Base-by-base conservation (phyloP, 1,139 yeast genomes). In the Hanseniaspora sp. region DNA sequence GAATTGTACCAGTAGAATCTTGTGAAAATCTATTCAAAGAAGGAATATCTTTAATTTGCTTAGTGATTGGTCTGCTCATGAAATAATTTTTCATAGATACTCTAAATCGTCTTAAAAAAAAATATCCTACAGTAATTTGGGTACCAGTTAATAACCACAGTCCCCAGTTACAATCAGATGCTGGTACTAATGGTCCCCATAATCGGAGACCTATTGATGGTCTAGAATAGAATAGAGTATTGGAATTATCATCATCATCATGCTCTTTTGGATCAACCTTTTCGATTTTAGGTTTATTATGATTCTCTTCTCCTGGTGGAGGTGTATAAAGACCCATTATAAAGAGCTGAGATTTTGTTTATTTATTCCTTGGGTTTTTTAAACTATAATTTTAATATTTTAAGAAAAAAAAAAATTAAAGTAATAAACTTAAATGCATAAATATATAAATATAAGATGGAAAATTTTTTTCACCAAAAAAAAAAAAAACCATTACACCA, bases 131-230 rank as follows among this genome's bases (percentile, higher is more conserved):
- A 1, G 68, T 60, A 17, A 78, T 65, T 59, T 80, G 86, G 2
- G 74, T 58, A 0, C 74, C 75, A 5, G 79, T 71, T 56, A 79
- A 63, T 1, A 74, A 59, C 62, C 71, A 74, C 1, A 80, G 63
- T 0, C 81, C 83, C 6, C 72, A 68, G 33, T 69, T 62, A 61
- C 78, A 76, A 59, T 80, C 85, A 1, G 83, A 71, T 0, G 84
- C 81, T 1, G 86, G 86, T 1, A 78, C 81, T 42, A 80, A 63
- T 0, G 85, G 84, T 1, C 84, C 83, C 79, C 82, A 78, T 42
- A 78, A 63, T 59, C 68, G 69, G 47, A 80, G 69, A 1, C 85
- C 86, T 28, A 80, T 65, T 56, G 78, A 76, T 8, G 85, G 86
- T 56, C 74, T 66, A 31, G 63, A 56, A 53, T 67, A 66, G 48